These are phyloP conservation scores for Penicillium sp. DNA, from an alignment of 2,329 filamentous ascomycete species.

Conservation along the genomic window DNA sequence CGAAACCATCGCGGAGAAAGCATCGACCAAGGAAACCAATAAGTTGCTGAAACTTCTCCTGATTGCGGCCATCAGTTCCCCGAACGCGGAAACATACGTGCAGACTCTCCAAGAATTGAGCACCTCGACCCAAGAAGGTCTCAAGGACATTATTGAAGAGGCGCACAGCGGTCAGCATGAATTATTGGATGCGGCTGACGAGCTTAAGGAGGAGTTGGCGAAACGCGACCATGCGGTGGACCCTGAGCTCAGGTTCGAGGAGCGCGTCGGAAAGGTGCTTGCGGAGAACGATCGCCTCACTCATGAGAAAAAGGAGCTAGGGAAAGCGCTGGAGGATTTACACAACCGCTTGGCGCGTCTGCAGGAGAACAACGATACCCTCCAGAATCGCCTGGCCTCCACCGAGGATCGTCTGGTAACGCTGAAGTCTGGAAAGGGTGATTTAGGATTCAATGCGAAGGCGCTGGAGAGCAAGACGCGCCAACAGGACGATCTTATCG, in stretches of 20 bases:
- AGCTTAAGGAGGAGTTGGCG: conserved; percentile 32
- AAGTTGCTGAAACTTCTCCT: conserved; percentile 61
- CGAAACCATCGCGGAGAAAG: conserved; percentile 44
- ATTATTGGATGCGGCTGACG: conserved; percentile 34
- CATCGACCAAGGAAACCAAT: conserved; percentile 41
- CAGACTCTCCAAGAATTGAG: conserved; percentile 43
- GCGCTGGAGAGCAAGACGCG: conserved; percentile 48
- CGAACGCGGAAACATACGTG: conserved; percentile 53
- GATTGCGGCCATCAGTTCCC: conserved; percentile 57
- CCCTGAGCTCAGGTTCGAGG: conserved; percentile 45
- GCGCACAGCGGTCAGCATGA: conserved; percentile 41
- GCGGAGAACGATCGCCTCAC: conserved; percentile 55
- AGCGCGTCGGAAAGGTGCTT: conserved; percentile 46
- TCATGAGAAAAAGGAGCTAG: conserved; percentile 47
- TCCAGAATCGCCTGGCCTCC: conserved; percentile 43
- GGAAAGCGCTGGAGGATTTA: conserved; percentile 48
- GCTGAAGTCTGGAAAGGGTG: conserved; percentile 46
- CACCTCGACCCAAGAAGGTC: conserved; percentile 41
- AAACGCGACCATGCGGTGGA: conserved; percentile 39
- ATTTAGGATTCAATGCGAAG: conserved; percentile 45
- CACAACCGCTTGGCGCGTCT: conserved; percentile 57
- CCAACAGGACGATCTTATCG: conserved; percentile 66
- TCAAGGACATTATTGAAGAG: conserved; percentile 47
- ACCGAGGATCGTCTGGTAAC: conserved; percentile 50
- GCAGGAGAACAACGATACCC: conserved; percentile 47